Conservation (phyloP, 768 basidiomycete species). For the Tylopilus intermedius region DNA sequence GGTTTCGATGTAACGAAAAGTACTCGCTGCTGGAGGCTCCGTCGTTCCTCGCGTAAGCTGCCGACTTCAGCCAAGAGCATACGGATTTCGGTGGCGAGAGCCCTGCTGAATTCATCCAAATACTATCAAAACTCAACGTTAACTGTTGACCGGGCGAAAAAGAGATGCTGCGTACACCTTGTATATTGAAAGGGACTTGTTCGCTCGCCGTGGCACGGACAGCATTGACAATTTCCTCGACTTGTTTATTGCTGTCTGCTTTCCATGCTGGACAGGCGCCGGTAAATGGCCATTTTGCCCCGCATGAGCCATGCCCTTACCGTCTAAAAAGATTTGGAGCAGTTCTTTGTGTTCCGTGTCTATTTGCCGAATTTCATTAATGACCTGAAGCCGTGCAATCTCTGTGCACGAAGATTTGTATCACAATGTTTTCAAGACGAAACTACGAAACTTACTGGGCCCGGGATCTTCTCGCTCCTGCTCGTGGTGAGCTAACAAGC, state of each 20-base stretch:
- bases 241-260: slow-evolving; percentile 52
- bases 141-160: neutral
- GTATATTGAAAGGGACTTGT: slow-evolving; percentile 73
- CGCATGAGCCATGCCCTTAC: neutral
- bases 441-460: too few relatives aligned
- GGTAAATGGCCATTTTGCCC: neutral
- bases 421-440: slow-evolving; percentile 37
- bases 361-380: too few relatives aligned
- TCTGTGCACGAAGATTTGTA: slow-evolving; percentile 32
- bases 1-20: too few relatives aligned
- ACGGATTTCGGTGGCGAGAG: slow-evolving; percentile 59
- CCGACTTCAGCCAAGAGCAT: slow-evolving; percentile 76
- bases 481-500: slow-evolving; percentile 50
- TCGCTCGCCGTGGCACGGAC: slow-evolving; percentile 67
- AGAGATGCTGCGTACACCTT: slow-evolving; percentile 47
- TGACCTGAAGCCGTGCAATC: too few relatives aligned
- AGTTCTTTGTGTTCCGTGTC: slow-evolving; percentile 18
- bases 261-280: slow-evolving; percentile 37
- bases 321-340: neutral
- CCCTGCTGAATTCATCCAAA: slow-evolving; percentile 76
- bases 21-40: too few relatives aligned
- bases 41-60: slow-evolving; percentile 50
- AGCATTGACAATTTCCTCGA: slow-evolving; percentile 55
- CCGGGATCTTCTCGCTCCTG: slow-evolving; percentile 55
- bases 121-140: slow-evolving; percentile 43